Evolutionary conservation across 805 yeast species (phyloP).

Genomic region (Kodamaea neixiangensis): DNA sequence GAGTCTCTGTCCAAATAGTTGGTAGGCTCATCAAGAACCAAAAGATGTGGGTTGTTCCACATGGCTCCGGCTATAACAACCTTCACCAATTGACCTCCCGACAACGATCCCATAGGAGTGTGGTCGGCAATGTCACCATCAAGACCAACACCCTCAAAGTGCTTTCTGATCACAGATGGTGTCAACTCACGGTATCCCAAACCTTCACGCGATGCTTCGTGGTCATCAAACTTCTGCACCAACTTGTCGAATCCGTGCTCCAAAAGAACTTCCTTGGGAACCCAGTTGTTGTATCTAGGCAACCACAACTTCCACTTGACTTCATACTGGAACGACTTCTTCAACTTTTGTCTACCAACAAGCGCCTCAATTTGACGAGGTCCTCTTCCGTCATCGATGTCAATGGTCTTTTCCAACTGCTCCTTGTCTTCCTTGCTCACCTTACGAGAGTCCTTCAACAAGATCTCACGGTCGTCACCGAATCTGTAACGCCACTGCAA

Average conservation of each 20-base stretch:
- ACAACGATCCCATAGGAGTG: constrained; percentile 92
- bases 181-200: constrained; percentile 55
- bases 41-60: constrained; percentile 98
- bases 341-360: constrained; percentile 95
- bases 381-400: constrained; percentile 83
- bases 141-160: constrained; percentile 94
- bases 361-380: constrained; percentile 88
- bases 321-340: constrained; percentile 96
- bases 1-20: constrained; percentile 98
- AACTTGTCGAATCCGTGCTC: constrained; percentile 57
- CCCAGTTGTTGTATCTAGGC: constrained; percentile 93
- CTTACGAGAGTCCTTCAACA: constrained; percentile 89
- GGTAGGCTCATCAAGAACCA: constrained; percentile 97
- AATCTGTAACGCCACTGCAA: constrained; percentile 97
- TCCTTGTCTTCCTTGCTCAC: constrained; percentile 73
- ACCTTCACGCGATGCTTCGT: constrained; percentile 51
- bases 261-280: constrained; percentile 76
- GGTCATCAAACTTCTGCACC: constrained; percentile 48
- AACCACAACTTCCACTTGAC: constrained; percentile 90
- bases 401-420: constrained; percentile 75
- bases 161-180: constrained; percentile 92
- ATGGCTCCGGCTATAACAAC: constrained; percentile 99
- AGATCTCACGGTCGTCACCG: constrained; percentile 97
- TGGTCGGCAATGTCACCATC: constrained; percentile 99
- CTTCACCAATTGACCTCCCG: constrained; percentile 98